Base-by-base conservation (phyloP, 2,329 filamentous ascomycete species). In the Curvularia lunata region DNA sequence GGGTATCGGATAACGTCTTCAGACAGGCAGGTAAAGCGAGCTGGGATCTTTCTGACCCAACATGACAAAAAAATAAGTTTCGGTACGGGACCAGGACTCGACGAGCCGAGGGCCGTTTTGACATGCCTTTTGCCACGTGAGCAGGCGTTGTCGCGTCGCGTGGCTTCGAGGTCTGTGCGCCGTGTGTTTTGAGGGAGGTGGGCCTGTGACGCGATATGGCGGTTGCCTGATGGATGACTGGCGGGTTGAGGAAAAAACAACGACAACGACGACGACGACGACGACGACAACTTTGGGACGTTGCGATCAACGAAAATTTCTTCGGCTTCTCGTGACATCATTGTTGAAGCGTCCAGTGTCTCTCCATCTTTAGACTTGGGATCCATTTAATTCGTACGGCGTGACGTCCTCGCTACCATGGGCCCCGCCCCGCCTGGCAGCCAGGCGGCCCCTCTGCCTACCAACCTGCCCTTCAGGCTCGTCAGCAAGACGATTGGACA, bases 401-500 rank as follows among this genome's bases (percentile, higher is more conserved):
- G 25, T 27, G n/a, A 16, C 34, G 18, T 37, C 30, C 5, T 46
- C 25, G 47, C 48, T 51, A 60, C 37, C 42, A 70, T 70, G 68
- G 64, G 58, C 30, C 58, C 62, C 41, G 68, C 68, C 41, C 70
- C 70, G 54, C 70, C 70, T 58, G 67, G 67, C 85, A 96, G 92
- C 66, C 95, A 99, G 80, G 81, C 93, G 67, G 92, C 92, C 73
- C 92, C 94, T 65, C 82, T 98, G 49, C 95, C 95, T 23, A 82
- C 72, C 61, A 87, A 97, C 72, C 84, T 99, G 48, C 95, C 95
- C 51, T 99, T 99, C 78, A 88, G 94, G 64, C 89, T 99, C 72
- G 86, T 99, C 70, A 98, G 95, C 59, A 95, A 95, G 77, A 99
- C 95, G 13, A 97, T 99, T 69, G 95, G 95, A 54, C 90, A 92